Conservation (phyloP, 306 rosid species). For the Cyclanthera cordifolia region DNA sequence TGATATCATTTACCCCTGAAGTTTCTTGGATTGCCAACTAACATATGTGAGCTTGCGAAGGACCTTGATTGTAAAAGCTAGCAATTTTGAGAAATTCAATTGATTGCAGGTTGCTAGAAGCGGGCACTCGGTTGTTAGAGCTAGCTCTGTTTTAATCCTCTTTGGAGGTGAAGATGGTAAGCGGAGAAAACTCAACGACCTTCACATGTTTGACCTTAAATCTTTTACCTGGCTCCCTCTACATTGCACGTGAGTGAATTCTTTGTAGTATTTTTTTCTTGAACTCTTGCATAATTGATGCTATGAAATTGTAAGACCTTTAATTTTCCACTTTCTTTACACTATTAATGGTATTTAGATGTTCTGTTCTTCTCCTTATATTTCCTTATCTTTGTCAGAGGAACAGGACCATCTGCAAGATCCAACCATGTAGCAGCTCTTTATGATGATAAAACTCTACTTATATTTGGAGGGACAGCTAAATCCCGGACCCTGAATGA, state of each 20-base stretch:
- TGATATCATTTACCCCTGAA: background rate
- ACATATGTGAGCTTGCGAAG: background rate
- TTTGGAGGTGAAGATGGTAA: conserved; percentile 93
- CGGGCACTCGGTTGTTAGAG: conserved; percentile 82
- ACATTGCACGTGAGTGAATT: conserved; percentile 66
- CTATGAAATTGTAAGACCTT: background rate
- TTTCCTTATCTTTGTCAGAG: conserved; percentile 35
- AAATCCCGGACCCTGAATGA: conserved; percentile 72
- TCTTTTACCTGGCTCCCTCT: conserved; percentile 92
- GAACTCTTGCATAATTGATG: background rate
- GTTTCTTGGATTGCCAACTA: background rate
- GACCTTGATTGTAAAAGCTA: conserved; percentile 9
- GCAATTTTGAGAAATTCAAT: conserved; percentile 14
- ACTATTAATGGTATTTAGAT: background rate
- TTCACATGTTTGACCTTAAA: conserved; percentile 89
- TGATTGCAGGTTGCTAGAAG: conserved; percentile 63
- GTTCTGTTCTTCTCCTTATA: conserved; percentile 17
- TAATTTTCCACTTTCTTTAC: conserved; percentile 22
- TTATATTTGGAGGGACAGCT: conserved; percentile 76
- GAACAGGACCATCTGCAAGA: conserved; percentile 82
- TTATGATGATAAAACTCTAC: conserved; percentile 64
- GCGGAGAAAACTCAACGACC: conserved; percentile 70
- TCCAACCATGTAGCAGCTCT: conserved; percentile 82
- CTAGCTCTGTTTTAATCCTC: conserved; percentile 52
- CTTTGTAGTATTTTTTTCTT: background rate